phyloP scores from a whole-genome alignment of 768 basidiomycete genomes.

The Termitomyces sp. region DNA sequence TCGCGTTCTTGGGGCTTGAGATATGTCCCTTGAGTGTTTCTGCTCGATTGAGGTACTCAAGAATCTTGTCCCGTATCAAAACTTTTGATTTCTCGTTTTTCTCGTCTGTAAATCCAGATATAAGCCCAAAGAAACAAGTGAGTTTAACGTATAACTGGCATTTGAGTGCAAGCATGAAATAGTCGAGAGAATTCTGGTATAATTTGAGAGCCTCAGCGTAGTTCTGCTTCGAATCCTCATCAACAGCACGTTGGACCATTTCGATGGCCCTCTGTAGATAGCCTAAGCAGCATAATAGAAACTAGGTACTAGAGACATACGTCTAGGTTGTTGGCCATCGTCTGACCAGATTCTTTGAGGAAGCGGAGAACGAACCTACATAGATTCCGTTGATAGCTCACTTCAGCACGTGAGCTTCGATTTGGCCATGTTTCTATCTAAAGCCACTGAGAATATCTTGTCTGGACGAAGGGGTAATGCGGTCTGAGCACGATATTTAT shows the following conservation, averaged over 20 bases:
- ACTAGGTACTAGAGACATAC: slow-evolving; percentile 24
- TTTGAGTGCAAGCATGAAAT: slow-evolving; percentile 96
- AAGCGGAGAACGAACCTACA: neutral
- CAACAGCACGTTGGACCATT: slow-evolving; percentile 88
- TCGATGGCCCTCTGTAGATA: slow-evolving; percentile 60
- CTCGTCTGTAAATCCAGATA: slow-evolving; percentile 49
- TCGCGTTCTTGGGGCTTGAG: slow-evolving; percentile 57
- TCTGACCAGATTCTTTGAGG: neutral
- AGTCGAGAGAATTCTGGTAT: slow-evolving; percentile 94
- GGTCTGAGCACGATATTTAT: no score
- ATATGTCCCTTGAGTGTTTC: slow-evolving; percentile 90
- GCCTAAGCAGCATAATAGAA: neutral
- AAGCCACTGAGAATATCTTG: neutral
- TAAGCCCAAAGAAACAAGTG: neutral
- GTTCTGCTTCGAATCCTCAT: slow-evolving; percentile 88
- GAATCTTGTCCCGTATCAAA: slow-evolving; percentile 82
- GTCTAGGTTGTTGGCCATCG: slow-evolving; percentile 44
- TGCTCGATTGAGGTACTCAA: slow-evolving; percentile 86
- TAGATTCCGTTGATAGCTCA: no score
- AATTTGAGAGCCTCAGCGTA: slow-evolving; percentile 92
- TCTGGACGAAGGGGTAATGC: no score
- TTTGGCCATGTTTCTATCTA: neutral
- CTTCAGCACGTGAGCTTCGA: neutral
- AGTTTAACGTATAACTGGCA: slow-evolving; percentile 41
- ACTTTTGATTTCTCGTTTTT: slow-evolving; percentile 91